These are phyloP conservation scores for Paramecium pentaurelia DNA, from an alignment of 73 alveolate species.

Conservation along the genomic window DNA sequence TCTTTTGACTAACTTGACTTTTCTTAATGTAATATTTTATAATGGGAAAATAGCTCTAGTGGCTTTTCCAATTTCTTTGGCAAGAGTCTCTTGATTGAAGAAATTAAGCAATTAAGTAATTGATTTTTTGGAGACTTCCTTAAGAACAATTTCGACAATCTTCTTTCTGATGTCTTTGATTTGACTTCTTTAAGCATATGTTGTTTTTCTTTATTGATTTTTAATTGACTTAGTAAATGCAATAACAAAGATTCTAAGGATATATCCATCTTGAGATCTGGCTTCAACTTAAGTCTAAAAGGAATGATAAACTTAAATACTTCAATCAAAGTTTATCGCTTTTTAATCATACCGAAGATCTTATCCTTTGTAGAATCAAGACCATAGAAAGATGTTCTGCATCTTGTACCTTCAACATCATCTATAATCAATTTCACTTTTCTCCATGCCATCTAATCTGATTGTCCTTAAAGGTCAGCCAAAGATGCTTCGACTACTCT, in stretches of 20 bases:
- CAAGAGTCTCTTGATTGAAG: conserved; percentile 72
- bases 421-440: conserved; percentile 94
- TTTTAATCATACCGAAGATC: conserved; percentile 87
- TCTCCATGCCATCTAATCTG: conserved; percentile 65
- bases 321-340: conserved; percentile 94
- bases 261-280: conserved; percentile 86
- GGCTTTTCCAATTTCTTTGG: conserved; percentile 82
- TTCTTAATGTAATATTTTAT: conserved; percentile 86
- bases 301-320: not conserved
- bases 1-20: conserved; percentile 93
- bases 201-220: conserved; percentile 84
- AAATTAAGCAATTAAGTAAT: conserved; percentile 79
- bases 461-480: conserved; percentile 70
- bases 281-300: conserved; percentile 77
- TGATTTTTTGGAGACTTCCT: conserved; percentile 77
- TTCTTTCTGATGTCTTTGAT: conserved; percentile 88
- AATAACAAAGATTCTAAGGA: conserved; percentile 87
- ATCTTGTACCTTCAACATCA: conserved; percentile 91
- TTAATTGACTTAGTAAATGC: conserved; percentile 88
- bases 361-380: conserved; percentile 92
- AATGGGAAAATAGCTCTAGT: conserved; percentile 90
- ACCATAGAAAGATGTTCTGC: conserved; percentile 92
- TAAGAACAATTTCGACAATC: conserved; percentile 83
- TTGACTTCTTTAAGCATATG: conserved; percentile 89
- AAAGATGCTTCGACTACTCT: conserved; percentile 89